Percentiles rank a stretch among this genome's conserved stretches.
These are phyloP conservation scores for Petrea volubilis DNA, from an alignment of 257 asterid species.

Conservation along the genomic window DNA sequence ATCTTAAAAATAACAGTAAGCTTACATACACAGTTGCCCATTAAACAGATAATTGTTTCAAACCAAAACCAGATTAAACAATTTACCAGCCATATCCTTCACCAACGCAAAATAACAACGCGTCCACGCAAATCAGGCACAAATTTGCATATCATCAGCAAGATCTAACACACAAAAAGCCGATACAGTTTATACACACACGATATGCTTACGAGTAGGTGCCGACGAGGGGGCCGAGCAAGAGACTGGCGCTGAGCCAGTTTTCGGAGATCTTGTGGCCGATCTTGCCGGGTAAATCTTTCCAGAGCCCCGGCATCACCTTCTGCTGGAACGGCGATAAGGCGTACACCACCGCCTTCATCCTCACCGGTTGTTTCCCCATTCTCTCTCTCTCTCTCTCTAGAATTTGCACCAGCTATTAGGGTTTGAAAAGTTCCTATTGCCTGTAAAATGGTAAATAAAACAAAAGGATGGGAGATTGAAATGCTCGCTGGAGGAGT, in stretches of 20 bases:
- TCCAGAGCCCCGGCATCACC: slow-evolving; percentile 93
- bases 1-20: background rate
- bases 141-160: background rate
- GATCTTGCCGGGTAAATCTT: slow-evolving; percentile 70
- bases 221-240: slow-evolving; percentile 72
- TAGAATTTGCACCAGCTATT: background rate
- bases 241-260: slow-evolving; percentile 82
- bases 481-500: too few species aligned
- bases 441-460: too few species aligned
- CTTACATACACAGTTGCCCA: background rate
- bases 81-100: background rate
- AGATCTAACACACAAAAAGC: background rate
- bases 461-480: too few species aligned
- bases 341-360: slow-evolving; percentile 91
- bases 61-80: background rate
- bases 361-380: slow-evolving; percentile 88
- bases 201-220: slow-evolving; percentile 52
- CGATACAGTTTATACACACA: background rate
- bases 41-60: background rate
- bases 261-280: slow-evolving; percentile 78
- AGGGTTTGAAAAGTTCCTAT: slow-evolving; percentile 29
- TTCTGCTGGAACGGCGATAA: slow-evolving; percentile 90
- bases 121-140: background rate
- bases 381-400: slow-evolving; percentile 34
- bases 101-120: background rate